Evolutionary conservation across 306 rosid genomes (phyloP).

Genomic region (Cyclanthera cordifolia): DNA sequence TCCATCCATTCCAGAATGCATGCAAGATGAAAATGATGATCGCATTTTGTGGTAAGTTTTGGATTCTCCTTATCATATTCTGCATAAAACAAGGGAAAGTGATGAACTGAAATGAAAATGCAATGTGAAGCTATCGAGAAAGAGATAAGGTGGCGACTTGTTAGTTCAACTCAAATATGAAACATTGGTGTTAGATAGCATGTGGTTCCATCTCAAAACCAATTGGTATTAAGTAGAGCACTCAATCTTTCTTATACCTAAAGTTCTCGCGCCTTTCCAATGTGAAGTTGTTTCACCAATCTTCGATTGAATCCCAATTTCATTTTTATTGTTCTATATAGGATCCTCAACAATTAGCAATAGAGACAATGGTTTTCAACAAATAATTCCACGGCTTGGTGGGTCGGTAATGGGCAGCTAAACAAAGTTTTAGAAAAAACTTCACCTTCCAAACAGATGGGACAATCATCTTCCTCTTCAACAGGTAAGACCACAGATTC

Average conservation of each 20-base stretch:
- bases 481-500: slow-evolving; percentile 30
- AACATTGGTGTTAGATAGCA: not conserved
- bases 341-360: not conserved
- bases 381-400: not conserved
- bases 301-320: no score
- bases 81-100: slow-evolving; percentile 19
- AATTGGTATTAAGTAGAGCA: no score
- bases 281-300: no score
- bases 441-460: slow-evolving; percentile 91
- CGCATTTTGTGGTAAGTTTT: slow-evolving; percentile 56
- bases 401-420: slow-evolving; percentile 13
- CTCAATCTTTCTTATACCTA: no score
- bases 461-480: slow-evolving; percentile 83
- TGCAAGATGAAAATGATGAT: slow-evolving; percentile 90
- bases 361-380: not conserved
- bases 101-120: not conserved
- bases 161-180: slow-evolving; percentile 2
- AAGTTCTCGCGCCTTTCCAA: no score
- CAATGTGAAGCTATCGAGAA: not conserved
- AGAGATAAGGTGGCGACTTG: not conserved
- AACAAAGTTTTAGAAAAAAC: slow-evolving; percentile 21
- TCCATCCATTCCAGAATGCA: slow-evolving; percentile 99
- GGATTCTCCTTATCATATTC: slow-evolving; percentile 81
- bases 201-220: no score
- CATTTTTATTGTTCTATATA: no score